Evolutionary conservation across 306 rosid species (phyloP), one percentile per base, ranked within the genome.

Genomic region (Pachyrhizus erosus): DNA sequence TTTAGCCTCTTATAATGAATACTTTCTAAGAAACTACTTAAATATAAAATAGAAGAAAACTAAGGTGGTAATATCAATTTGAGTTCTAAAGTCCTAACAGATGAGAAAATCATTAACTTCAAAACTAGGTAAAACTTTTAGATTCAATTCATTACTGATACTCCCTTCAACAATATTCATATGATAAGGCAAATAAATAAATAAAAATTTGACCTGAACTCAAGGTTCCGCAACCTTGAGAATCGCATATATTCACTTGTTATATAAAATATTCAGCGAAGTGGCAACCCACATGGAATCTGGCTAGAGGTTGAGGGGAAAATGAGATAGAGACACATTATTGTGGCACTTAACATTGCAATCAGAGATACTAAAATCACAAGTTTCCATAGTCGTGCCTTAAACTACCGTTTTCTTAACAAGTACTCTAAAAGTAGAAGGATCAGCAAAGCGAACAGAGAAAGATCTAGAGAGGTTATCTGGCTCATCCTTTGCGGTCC

Each of bases 391-490:
- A 27, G 6, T 2, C 48, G 34, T 76, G 39, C 45, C 74, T 80
- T 77, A 81, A 51, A 82, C 52, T 10, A 61, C 43, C 29, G 21
- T 66, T 67, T 82, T 80, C 62, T 82, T 70, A 3, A 14, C 18
- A 48, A 76, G 51, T 31, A 84, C 48, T 26, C 58, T 70, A 42
- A 90, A 91, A 75, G 88, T 45, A 24, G 76, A 71, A 48, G 76
- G 90, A 80, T 87, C 81, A 15, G 87, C 87, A 57, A 79, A 84
- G 13, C 80, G 24, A 65, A 39, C 73, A 24, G 84, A 65, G 73
- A 79, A 79, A n/a, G 97, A 92, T 57, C 91, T 87, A 34, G 91
- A 86, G 33, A 90, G 80, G 68, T 79, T 79, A 3, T 86, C 80
- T 1, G 80, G 83, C 18, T 77, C 88, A 57, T 86, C 90, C 72